Evolutionary conservation across 257 asterid genomes (phyloP), one percentile per base, ranked within the genome.

Genomic region (Linaria vulgaris): DNA sequence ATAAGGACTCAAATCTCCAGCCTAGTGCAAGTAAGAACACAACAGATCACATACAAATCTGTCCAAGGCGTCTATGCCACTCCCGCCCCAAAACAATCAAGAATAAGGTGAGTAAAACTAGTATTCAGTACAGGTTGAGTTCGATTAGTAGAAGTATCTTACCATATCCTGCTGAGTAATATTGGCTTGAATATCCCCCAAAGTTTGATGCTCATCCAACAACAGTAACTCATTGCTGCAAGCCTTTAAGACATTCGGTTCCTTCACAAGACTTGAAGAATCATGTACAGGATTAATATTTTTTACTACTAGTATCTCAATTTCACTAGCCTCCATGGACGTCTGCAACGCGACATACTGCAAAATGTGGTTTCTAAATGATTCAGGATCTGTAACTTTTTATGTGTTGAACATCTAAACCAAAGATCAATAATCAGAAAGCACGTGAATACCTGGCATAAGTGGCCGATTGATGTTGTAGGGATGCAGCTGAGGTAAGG

Each of bases 301-400:
- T 68, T 79, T 85, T 12, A 75, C 72, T 43, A 82, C 71, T 64
- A 87, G 73, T 57, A 94, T 89, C 83, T 90, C 90, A 5, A 94
- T 80, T 72, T 82, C 83, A 59, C 71, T 79, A 15, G 85, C 90
- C 63, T 83, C 87, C 64, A 71, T 73, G 64, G 90, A 83, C 54
- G 95, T 84, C 73, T 90, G 96, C 83, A 79, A 75, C 47, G 95
- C 86, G 58, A 94, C 90, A 82, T 85, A 87, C 97, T 94, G 88
- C 83, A 82, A 56, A 56, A 71, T 34, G 27, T 22, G 50, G 39
- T 64, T 68, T 45, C 46, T 43, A 61, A 61, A 34, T 65, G 44
- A 64, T 57, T 72, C 48, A 53, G 64, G 49, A 52, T 51, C 56
- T 25, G 37, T 34, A 3, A 34, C 41, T 34, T 34, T 4, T 34